These are phyloP conservation scores for Torulaspora franciscae DNA, from an alignment of 805 yeast genomes.

Conservation along the genomic window DNA sequence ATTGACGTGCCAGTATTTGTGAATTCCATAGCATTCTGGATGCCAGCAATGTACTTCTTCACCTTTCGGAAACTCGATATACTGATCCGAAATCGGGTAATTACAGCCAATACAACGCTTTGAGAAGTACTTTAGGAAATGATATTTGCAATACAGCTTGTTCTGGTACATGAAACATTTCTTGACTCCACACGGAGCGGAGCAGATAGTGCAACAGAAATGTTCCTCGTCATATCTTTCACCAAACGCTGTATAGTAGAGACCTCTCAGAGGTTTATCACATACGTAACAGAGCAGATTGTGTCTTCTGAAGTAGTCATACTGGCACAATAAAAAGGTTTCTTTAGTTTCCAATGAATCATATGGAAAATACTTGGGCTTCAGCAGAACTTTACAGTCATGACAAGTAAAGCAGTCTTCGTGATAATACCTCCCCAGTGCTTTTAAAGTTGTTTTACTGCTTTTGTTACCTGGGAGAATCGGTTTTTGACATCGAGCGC, in stretches of 20 bases:
- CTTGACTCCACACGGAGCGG: slow-evolving; percentile 79
- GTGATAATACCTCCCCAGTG: slow-evolving; percentile 74
- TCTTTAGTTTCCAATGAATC: slow-evolving; percentile 42
- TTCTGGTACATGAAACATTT: slow-evolving; percentile 88
- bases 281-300: slow-evolving; percentile 85
- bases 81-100: slow-evolving; percentile 86
- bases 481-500: slow-evolving; percentile 49
- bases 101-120: slow-evolving; percentile 91
- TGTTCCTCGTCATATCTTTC: slow-evolving; percentile 92
- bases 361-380: slow-evolving; percentile 83
- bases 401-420: slow-evolving; percentile 82
- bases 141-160: slow-evolving; percentile 83
- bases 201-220: slow-evolving; percentile 85
- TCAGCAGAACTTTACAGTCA: slow-evolving; percentile 77
- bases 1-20: slow-evolving; percentile 91
- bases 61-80: slow-evolving; percentile 86
- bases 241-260: slow-evolving; percentile 90
- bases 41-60: slow-evolving; percentile 97
- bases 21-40: slow-evolving; percentile 97
- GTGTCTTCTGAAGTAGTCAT: slow-evolving; percentile 81
- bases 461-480: slow-evolving; percentile 51
- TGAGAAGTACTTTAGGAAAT: slow-evolving; percentile 81
- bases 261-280: slow-evolving; percentile 79
- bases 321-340: slow-evolving; percentile 77
- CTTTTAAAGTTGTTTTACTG: slow-evolving; percentile 58